phyloP scores from a whole-genome alignment of 2,329 filamentous ascomycete genomes.

The Colletotrichum neosansevieriae region DNA sequence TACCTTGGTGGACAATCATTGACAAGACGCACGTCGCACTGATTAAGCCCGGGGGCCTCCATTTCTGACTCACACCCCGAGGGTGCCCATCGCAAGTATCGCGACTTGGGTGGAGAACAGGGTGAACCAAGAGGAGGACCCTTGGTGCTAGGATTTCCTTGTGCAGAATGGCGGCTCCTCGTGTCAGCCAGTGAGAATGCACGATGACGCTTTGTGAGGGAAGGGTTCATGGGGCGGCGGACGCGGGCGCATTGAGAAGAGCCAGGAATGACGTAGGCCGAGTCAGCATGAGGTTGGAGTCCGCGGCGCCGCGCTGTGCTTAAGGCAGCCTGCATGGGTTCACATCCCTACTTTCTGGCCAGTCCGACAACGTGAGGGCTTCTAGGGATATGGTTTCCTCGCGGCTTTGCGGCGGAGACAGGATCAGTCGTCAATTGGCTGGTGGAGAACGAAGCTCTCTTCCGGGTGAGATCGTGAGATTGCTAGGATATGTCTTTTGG shows the following conservation, averaged over 20 bases:
- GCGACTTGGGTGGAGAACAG: conserved; percentile 4
- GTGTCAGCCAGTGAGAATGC: conserved; percentile 1
- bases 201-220: neutral
- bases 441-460: neutral
- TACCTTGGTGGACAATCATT: conserved; percentile 9
- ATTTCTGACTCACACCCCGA: conserved; percentile 12
- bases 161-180: neutral
- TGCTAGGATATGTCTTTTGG: conserved; percentile 12
- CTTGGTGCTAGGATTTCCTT: conserved; percentile 31
- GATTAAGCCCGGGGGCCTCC: conserved; percentile 10
- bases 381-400: conserved; percentile 21
- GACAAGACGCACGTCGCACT: conserved; percentile 12
- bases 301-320: neutral
- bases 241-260: conserved; percentile 14
- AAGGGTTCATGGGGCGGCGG: conserved; percentile 30
- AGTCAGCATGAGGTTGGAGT: neutral
- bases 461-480: conserved; percentile 9
- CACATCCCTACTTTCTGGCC: neutral
- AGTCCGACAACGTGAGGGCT: conserved; percentile 21
- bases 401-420: conserved; percentile 17
- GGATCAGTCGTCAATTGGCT: conserved; percentile 11
- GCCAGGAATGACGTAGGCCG: conserved; percentile 34
- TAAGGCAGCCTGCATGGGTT: no score
- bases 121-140: conserved; percentile 25
- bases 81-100: conserved; percentile 14